Percentiles rank a stretch among this genome's conserved stretches.
These are phyloP conservation scores for Arxiozyma telluris DNA, from an alignment of 1,139 yeast species.

Conservation along the genomic window DNA sequence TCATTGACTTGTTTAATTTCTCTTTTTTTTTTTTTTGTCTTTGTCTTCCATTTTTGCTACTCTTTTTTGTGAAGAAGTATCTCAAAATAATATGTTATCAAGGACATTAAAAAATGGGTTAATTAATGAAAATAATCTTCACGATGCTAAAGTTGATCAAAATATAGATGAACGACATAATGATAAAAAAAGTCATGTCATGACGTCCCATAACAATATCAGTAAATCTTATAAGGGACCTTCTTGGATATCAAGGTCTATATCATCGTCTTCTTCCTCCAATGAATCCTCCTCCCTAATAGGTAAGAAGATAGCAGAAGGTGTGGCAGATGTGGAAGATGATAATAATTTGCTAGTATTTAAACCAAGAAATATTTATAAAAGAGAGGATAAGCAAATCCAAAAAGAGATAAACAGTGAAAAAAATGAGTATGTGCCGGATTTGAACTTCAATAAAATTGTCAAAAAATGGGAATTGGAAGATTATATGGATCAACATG, in stretches of 20 bases:
- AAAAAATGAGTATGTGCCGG: conserved; percentile 69
- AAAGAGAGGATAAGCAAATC: conserved; percentile 1
- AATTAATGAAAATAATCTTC: background rate
- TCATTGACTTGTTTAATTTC: too few relatives aligned
- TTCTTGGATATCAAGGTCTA: background rate
- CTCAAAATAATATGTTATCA: background rate
- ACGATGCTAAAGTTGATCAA: background rate
- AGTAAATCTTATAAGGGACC: background rate
- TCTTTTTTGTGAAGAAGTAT: too few relatives aligned
- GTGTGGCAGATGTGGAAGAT: background rate
- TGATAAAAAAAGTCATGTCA: background rate
- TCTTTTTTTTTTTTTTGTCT: too few relatives aligned
- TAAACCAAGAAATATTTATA: conserved; percentile 16
- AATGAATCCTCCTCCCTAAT: background rate
- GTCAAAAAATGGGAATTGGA: conserved; percentile 26
- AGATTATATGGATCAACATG: background rate
- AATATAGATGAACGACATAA: background rate
- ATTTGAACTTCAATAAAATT: conserved; percentile 40
- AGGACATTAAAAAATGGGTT: background rate
- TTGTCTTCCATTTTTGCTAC: too few relatives aligned
- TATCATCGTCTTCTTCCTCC: background rate
- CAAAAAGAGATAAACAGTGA: background rate
- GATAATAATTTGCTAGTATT: conserved; percentile 15
- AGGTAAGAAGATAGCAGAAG: background rate
- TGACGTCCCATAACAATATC: too few relatives aligned